Evolutionary conservation across 768 basidiomycete species (phyloP), one percentile per base, ranked within the genome.

Genomic region (Pleurotus pulmonarius): DNA sequence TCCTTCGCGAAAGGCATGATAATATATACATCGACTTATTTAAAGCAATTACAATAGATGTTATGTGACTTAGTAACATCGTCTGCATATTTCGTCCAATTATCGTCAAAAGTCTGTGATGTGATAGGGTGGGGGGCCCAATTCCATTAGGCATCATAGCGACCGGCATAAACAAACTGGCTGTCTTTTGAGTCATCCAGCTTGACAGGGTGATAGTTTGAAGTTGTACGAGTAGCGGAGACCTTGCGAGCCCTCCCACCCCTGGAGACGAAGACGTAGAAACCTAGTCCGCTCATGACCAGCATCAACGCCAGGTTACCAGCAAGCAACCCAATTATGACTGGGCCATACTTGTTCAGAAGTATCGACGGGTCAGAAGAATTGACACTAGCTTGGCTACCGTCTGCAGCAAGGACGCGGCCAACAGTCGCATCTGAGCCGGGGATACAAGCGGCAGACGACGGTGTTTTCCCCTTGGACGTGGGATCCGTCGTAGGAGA

Each of bases 111-210:
- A 9, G 29, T 29, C 29, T 9, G 29, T 29, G 11, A 29, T 29
- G 29, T 29, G 7, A 29, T 29, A 29, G 11, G 29, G 29, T 29
- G 8, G 8, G 11, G 11, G 29, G 29, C 11, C 29, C 11, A 29
- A 29, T 29, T 29, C 8, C 26, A 22, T 15, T 49, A 49, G 13
- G 48, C 26, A 34, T 49, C 48, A 37, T 49, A 49, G 12, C 26
- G 48, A 22, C 22, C 46, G 22, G 46, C 46, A 13, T 49, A 49
- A 29, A 29, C 48, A 20, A 16, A 29, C 16, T 49, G 22, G 3
- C 15, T n/a, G 48, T 49, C 48, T n/a, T 49, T 49, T 16, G 48
- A 38, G 15, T 49, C 48, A 16, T 49, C 48, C 26, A 49, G n/a
- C 29, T 49, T 49, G 26, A 49, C 48, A 18, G 48, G 26, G 16